phyloP scores from a whole-genome alignment of 352 stramenopile genomes.

The Phytophthora ohioensis region DNA sequence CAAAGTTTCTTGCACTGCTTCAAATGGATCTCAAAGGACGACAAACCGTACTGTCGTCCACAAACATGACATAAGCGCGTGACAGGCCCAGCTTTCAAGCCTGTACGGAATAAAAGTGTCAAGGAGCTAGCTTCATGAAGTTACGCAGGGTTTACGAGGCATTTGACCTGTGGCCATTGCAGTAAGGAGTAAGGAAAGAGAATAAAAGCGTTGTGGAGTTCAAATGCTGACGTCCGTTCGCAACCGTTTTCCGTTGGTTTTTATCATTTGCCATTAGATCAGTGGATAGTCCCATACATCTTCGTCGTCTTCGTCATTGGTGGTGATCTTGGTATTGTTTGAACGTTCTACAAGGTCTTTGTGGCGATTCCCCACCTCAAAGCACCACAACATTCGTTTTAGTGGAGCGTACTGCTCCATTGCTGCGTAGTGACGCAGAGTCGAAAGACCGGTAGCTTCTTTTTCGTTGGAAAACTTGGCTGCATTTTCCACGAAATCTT shows the following conservation, averaged over 20 bases:
- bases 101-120: conserved; percentile 16
- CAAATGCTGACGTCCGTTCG: conserved; percentile 7
- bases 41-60: conserved; percentile 79
- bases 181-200: neutral
- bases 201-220: neutral
- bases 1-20: conserved; percentile 90
- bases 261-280: conserved; percentile 13
- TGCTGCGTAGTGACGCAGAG: conserved; percentile 60
- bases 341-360: conserved; percentile 28
- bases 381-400: conserved; percentile 69
- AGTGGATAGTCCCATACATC: conserved; percentile 78
- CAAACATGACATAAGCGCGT: conserved; percentile 86
- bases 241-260: conserved; percentile 21
- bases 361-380: conserved; percentile 51
- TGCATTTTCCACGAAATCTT: conserved; percentile 50
- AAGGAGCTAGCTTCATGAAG: too few relatives aligned
- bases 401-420: conserved; percentile 61
- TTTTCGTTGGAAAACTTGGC: conserved; percentile 36
- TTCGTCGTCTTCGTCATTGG: conserved; percentile 46
- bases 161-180: conserved; percentile 3
- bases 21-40: conserved; percentile 86
- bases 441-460: conserved; percentile 42
- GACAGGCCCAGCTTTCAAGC: conserved; percentile 56
- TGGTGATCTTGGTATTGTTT: conserved; percentile 16
- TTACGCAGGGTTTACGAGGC: neutral